Base-by-base conservation (phyloP, 2,329 filamentous ascomycete genomes). In the Colletotrichum cordylinicola region DNA sequence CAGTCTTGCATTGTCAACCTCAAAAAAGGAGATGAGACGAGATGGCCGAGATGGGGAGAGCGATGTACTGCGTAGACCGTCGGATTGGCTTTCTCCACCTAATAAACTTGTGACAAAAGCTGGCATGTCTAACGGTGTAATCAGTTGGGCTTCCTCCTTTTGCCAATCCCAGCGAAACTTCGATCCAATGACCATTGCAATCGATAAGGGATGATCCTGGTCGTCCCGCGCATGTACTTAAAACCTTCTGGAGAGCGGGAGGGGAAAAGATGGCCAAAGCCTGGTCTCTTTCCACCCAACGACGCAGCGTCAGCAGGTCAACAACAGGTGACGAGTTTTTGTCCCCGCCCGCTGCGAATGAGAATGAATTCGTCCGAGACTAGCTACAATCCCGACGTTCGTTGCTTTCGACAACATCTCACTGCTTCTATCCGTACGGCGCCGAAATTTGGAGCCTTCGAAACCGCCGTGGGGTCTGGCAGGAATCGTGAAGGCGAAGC, bases 81-180 rank as follows among this genome's bases (percentile, higher is more conserved):
- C 58, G 62, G n/a, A 58, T 64, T 75, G 73, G 24, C 69, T 67
- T 67, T 74, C 64, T 15, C 75, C 75, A 77, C 73, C 65, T 77
- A 77, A 75, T 77, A 72, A 75, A 77, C 72, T 75, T 77, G 75
- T 75, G 72, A 69, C 72, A 64, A 64, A 67, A 72, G 68, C 35
- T 72, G 31, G 27, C 27, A 52, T 66, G 72, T 29, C 56, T 29
- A 75, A 56, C 73, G 70, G 62, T 70, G 52, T 31, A 73, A 73
- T 68, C 70, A 64, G 64, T 73, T 64, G 43, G 62, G 73, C 62
- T 56, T 12, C 16, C 37, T 39, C 8, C 18, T 16, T 39, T 16
- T 39, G 37, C 67, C 33, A 39, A 18, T 72, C 52, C n/a, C 31
- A 33, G 66, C 29, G 68, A 75, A 62, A 67, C 72, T 71, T 72